These are phyloP conservation scores for Antitrichia curtipendula DNA, from an alignment of 225 moss, liverwort and hornwort genomes.

Conservation along the genomic window DNA sequence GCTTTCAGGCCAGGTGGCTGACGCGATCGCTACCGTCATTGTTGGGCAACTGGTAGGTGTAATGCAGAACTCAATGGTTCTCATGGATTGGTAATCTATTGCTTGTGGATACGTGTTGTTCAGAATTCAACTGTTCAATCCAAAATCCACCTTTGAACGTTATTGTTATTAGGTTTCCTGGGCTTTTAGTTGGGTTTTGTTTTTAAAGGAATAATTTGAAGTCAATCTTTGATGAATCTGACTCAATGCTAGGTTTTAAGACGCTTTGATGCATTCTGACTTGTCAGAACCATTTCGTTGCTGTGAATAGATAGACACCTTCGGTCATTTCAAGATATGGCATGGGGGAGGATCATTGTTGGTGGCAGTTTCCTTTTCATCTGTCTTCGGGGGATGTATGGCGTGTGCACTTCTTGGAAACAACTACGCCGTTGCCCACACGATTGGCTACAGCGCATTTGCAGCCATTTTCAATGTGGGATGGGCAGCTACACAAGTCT, in stretches of 20 bases:
- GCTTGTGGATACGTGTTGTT: not conserved
- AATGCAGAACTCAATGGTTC: not conserved
- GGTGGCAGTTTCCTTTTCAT: constrained; percentile 89
- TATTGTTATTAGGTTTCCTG: not conserved
- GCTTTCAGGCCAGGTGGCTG: constrained; percentile 89
- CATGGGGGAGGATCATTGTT: constrained; percentile 78
- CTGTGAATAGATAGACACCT: constrained; percentile 67
- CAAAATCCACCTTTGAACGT: not conserved
- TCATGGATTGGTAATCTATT: not conserved
- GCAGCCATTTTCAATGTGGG: constrained; percentile 94
- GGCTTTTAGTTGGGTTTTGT: not conserved
- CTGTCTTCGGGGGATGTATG: constrained; percentile 83
- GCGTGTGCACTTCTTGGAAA: constrained; percentile 67
- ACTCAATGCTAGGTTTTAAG: not conserved
- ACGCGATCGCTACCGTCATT: constrained; percentile 69
- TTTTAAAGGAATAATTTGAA: not conserved
- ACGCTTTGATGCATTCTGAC: not conserved
- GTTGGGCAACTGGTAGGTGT: constrained; percentile 80
- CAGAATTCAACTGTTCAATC: not conserved
- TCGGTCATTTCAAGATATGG: constrained; percentile 89
- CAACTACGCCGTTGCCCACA: constrained; percentile 30
- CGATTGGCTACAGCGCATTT: constrained; percentile 71
- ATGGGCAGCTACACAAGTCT: constrained; percentile 98
- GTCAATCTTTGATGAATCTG: not conserved
- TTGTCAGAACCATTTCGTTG: not conserved